These are phyloP conservation scores for Rhodomyrtus psidioides DNA, from an alignment of 441 rosid genomes.

Conservation along the genomic window DNA sequence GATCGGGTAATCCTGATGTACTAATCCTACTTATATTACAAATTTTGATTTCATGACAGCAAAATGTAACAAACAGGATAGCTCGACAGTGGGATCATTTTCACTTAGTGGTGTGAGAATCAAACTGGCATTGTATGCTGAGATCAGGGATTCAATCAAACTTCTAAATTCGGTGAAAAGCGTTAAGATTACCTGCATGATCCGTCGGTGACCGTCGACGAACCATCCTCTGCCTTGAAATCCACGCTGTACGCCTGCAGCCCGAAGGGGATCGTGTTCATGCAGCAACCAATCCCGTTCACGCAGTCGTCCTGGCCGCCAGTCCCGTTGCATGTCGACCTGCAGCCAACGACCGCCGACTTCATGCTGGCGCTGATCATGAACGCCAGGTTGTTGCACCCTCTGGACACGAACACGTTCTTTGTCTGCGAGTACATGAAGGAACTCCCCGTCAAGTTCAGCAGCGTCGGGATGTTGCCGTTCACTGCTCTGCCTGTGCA, in stretches of 20 bases:
- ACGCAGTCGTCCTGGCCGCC: background rate
- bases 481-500: background rate
- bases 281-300: background rate
- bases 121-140: too few relatives aligned
- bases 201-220: background rate
- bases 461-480: background rate
- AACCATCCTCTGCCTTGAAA: background rate
- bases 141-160: too few relatives aligned
- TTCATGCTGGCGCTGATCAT: background rate
- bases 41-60: background rate
- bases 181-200: background rate
- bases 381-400: background rate
- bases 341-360: background rate
- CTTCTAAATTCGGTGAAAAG: background rate
- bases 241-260: background rate
- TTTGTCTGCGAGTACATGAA: background rate
- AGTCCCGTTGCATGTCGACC: background rate
- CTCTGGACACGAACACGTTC: background rate
- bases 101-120: too few relatives aligned
- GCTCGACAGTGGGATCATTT: too few relatives aligned
- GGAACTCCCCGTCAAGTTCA: background rate
- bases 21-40: background rate
- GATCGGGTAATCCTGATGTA: background rate
- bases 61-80: background rate
- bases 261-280: background rate